Evolutionary conservation across 176 grass and related monocot genomes (phyloP).

Genomic region (Paspalum vaginatum): DNA sequence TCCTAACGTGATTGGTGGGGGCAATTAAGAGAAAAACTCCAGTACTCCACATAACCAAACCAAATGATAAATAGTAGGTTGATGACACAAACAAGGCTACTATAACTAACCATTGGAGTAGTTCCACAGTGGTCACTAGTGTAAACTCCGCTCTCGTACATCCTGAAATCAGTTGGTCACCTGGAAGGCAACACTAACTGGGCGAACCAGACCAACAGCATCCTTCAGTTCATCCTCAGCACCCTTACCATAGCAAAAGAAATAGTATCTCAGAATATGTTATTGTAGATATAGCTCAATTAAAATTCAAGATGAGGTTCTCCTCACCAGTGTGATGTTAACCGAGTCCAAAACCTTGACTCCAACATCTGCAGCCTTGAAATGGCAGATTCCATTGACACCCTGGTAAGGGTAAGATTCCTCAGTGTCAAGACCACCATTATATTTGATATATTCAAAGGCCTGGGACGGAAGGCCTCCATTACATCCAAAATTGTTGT

Average conservation of each 20-base stretch:
- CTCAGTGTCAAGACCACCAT: slow-evolving; percentile 90
- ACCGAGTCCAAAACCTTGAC: slow-evolving; percentile 76
- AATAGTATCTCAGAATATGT: slow-evolving; percentile 1
- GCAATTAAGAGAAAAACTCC: background rate
- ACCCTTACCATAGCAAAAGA: slow-evolving; percentile 54
- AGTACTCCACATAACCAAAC: background rate
- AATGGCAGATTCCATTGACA: slow-evolving; percentile 78
- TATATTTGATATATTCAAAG: slow-evolving; percentile 95
- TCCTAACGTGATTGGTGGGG: background rate
- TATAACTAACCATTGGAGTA: slow-evolving; percentile 64
- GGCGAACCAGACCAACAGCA: slow-evolving; percentile 91
- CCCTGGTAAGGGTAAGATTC: slow-evolving; percentile 91
- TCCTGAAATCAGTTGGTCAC: slow-evolving; percentile 66
- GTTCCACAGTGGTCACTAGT: slow-evolving; percentile 77
- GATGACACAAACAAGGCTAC: background rate
- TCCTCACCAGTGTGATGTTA: slow-evolving; percentile 89
- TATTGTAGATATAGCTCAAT: background rate
- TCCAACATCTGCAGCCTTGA: slow-evolving; percentile 55
- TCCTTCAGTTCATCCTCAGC: slow-evolving; percentile 92
- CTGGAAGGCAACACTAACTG: slow-evolving; percentile 90
- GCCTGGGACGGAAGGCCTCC: slow-evolving; percentile 96
- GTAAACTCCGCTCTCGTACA: slow-evolving; percentile 88
- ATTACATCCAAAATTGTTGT: slow-evolving; percentile 92
- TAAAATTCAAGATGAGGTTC: slow-evolving; percentile 15
- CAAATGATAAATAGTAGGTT: slow-evolving; percentile 3